Evolutionary conservation across 2,329 filamentous ascomycete species (phyloP), one percentile per base, ranked within the genome.

Genomic region (Cladophialophora immunda): DNA sequence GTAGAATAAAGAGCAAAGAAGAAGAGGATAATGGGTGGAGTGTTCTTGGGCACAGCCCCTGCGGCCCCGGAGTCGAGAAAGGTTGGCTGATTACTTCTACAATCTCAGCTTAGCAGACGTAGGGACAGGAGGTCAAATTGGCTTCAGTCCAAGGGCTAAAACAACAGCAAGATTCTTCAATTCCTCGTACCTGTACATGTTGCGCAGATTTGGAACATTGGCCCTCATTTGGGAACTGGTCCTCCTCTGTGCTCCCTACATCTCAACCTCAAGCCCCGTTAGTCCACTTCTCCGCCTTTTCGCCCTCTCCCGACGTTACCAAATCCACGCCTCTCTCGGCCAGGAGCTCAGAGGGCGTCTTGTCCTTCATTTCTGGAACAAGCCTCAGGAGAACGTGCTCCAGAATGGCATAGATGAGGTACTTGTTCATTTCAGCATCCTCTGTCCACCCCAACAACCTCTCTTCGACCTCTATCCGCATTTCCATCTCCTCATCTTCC

Each of bases 341-440:
- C 86, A 91, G 87, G 64, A 97, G 79, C 74, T 93, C 91, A 63
- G 84, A 83, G 32, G 92, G 86, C 41, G 89, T 88, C 76, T 87
- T 89, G 73, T 92, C 90, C 62, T 85, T 85, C 73, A 98, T 78
- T 80, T 99, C 95, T 4, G 95, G 95, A 75, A 97, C 87, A 68
- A 98, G 79, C 70, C 90, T 88, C 64, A 93, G 86, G n/a, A 97
- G 82, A 1, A 97, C 77, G 65, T 94, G 80, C 80, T 99, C 95
- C 36, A 98, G 81, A 56, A 95, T 83, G 53, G 88, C 85, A 75
- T 97, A 97, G 72, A 97, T 82, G 34, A 98, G 82, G 80, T 97
- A 93, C 81, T 94, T 96, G 80, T 99, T 99, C 80, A 93, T 90
- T 80, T 97, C 97, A 59, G 86, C 83, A 78, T 97, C 93, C 17